A percentile compares a stretch with the other conserved stretches of the same genome.
phyloP scores from a whole-genome alignment of 1,139 yeast genomes.

The Geotrichum fermentans region DNA sequence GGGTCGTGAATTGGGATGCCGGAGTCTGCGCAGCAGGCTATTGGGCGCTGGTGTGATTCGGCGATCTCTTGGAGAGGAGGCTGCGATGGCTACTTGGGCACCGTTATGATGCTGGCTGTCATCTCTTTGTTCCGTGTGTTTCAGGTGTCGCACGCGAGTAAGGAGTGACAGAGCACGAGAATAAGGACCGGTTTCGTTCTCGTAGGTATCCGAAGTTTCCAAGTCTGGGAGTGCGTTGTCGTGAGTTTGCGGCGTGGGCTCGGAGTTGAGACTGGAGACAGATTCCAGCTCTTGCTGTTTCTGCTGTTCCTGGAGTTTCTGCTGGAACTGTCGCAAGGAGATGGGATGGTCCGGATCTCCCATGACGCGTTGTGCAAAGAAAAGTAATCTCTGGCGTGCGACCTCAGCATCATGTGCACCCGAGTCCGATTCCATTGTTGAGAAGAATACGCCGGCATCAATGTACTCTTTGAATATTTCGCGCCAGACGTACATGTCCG shows the following conservation, averaged over 20 bases:
- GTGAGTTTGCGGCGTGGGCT: not conserved
- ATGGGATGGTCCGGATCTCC: conserved; percentile 16
- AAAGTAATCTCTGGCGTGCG: conserved; percentile 37
- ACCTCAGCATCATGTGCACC: conserved; percentile 43
- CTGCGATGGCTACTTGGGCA: not conserved
- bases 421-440: conserved; percentile 47
- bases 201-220: conserved; percentile 1
- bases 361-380: conserved; percentile 41
- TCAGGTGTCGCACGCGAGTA: not conserved
- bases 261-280: not conserved
- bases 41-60: conserved; percentile 10
- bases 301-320: not conserved
- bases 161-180: conserved; percentile 8
- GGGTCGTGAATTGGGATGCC: conserved; percentile 45
- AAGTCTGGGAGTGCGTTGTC: not conserved
- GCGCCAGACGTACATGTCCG: conserved; percentile 68
- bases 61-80: not conserved
- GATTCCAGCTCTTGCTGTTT: conserved; percentile 1
- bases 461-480: conserved; percentile 60
- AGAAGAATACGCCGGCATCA: conserved; percentile 62
- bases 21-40: conserved; percentile 42
- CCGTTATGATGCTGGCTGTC: not conserved
- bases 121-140: no score
- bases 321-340: conserved; percentile 14
- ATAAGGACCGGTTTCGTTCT: conserved; percentile 4